Conservation (phyloP, 208 protist genomes). For the Trypanosomatidae sp. region DNA sequence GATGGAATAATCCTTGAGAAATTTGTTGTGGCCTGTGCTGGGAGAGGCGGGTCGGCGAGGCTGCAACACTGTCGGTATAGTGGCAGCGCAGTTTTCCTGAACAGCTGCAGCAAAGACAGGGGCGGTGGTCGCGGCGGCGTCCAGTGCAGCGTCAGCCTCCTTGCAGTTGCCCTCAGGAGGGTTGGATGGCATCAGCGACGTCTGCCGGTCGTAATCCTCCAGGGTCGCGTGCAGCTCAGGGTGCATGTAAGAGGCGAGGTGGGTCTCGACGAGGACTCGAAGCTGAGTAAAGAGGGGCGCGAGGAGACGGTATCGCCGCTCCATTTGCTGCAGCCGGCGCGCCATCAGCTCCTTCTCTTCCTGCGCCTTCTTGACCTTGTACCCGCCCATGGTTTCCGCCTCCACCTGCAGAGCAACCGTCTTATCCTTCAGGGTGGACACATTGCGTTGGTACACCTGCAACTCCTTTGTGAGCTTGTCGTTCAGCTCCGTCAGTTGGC, state of each 20-base stretch:
- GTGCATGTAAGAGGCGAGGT: conserved; percentile 39
- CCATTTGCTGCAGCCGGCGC: conserved; percentile 57
- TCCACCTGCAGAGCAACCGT: conserved; percentile 72
- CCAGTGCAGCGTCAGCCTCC: neutral
- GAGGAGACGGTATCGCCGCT: conserved; percentile 50
- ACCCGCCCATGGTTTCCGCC: conserved; percentile 68
- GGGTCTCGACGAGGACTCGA: conserved; percentile 52
- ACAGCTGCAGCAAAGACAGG: conserved; percentile 1
- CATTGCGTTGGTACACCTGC: conserved; percentile 46
- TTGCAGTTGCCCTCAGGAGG: neutral
- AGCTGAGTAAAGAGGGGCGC: conserved; percentile 70
- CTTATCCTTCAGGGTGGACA: conserved; percentile 58
- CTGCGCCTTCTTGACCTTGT: conserved; percentile 64
- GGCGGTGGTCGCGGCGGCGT: neutral
- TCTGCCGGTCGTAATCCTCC: conserved; percentile 52
- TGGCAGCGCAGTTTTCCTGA: neutral
- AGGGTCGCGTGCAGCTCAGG: conserved; percentile 48
- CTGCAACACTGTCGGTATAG: conserved; percentile 11
- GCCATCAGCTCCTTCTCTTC: conserved; percentile 80
- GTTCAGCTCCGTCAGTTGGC: conserved; percentile 77
- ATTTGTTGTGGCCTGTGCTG: neutral
- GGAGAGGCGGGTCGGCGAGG: conserved; percentile 8
- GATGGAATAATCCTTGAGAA: conserved; percentile 8
- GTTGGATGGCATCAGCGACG: conserved; percentile 14
- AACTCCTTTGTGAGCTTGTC: conserved; percentile 62